Evolutionary conservation across 78 protist genomes (phyloP).

Genomic region (Kipferlia bialata): DNA sequence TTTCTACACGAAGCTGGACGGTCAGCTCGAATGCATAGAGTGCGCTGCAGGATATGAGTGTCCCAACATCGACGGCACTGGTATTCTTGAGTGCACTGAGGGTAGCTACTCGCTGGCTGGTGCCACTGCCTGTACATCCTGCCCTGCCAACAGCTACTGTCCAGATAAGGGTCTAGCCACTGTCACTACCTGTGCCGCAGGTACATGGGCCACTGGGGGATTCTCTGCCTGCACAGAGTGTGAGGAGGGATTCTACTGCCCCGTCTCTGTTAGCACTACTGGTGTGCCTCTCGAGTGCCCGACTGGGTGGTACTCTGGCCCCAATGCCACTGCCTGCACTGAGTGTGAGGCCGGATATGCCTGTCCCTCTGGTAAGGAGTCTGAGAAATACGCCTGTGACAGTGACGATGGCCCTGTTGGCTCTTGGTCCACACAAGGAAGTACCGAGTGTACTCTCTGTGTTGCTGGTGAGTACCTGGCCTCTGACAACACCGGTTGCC

Average conservation of each 20-base stretch:
- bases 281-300: conserved; percentile 18
- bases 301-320: background rate
- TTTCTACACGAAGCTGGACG: background rate
- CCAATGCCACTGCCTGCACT: background rate
- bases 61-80: background rate
- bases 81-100: background rate
- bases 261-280: background rate
- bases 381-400: background rate
- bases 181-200: background rate
- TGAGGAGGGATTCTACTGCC: conserved; percentile 30
- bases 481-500: background rate
- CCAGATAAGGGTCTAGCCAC: background rate
- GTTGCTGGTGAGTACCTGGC: background rate
- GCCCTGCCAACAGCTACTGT: background rate
- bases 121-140: background rate
- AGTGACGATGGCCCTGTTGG: no score
- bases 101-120: background rate
- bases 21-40: background rate
- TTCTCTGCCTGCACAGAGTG: conserved; percentile 19
- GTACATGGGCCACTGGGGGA: background rate
- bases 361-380: conserved; percentile 5
- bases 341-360: conserved; percentile 6
- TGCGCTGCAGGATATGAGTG: background rate
- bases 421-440: background rate
- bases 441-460: background rate